Evolutionary conservation across 2,329 filamentous ascomycete species (phyloP).

Genomic region (Ramularia collo-cygni): DNA sequence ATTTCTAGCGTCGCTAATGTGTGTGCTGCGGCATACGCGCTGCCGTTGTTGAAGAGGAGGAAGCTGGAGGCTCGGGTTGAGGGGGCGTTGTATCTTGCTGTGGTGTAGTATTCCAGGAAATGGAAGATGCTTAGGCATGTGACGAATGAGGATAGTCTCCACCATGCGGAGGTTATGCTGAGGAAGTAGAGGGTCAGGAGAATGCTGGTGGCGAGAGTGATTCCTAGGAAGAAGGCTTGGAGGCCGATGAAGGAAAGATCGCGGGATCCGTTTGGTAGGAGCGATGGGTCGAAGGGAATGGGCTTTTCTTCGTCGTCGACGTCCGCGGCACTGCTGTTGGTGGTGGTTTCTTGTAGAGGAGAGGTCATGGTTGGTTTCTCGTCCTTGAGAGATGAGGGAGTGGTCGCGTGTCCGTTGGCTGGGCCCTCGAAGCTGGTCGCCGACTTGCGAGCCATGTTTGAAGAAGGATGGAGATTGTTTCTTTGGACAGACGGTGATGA

Average conservation of each 20-base stretch:
- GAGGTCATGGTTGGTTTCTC: not conserved
- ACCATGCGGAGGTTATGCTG: constrained; percentile 29
- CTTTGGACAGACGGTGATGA: too few relatives aligned
- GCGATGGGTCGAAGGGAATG: constrained; percentile 24
- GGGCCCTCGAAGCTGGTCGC: too few relatives aligned
- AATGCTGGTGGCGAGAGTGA: constrained; percentile 30
- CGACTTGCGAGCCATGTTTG: too few relatives aligned
- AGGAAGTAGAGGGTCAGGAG: constrained; percentile 23
- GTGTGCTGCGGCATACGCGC: constrained; percentile 78
- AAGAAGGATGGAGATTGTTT: too few relatives aligned
- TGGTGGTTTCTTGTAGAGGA: not conserved
- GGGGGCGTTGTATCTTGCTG: constrained; percentile 73
- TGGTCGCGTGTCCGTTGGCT: not conserved
- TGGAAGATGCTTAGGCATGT: constrained; percentile 72
- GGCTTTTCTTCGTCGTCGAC: constrained; percentile 10
- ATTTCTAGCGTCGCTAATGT: constrained; percentile 67
- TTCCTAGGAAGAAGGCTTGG: constrained; percentile 41
- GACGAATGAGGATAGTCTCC: constrained; percentile 59
- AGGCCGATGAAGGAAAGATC: constrained; percentile 42
- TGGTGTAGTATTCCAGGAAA: constrained; percentile 93
- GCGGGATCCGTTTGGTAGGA: constrained; percentile 37
- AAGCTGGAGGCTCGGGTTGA: constrained; percentile 69
- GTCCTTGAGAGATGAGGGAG: not conserved
- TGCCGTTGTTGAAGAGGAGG: constrained; percentile 77
- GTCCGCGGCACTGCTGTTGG: not conserved